A percentile compares a stretch with the other conserved stretches of the same genome.
These are phyloP conservation scores for Saccharum officinarum DNA, from an alignment of 176 grass and related monocot genomes.

Conservation along the genomic window DNA sequence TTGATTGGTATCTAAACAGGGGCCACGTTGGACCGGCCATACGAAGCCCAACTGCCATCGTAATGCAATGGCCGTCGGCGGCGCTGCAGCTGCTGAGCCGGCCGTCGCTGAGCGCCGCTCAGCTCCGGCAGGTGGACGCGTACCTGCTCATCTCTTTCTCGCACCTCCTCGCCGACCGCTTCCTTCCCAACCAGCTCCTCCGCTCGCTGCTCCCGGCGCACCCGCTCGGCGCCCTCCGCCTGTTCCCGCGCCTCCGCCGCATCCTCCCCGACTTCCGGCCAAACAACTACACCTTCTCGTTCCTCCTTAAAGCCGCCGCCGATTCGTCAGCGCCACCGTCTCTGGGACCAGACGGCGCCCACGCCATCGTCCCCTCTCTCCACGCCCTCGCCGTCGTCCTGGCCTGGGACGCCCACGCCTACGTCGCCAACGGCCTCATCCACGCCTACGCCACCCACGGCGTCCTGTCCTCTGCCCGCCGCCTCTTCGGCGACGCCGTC, in stretches of 20 bases:
- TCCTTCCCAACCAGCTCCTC: slow-evolving; percentile 47
- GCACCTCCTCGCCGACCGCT: slow-evolving; percentile 35
- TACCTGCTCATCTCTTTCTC: slow-evolving; percentile 36
- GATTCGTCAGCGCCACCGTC: neutral
- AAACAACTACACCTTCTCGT: slow-evolving; percentile 60
- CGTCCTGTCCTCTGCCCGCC: slow-evolving; percentile 28
- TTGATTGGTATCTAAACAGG: no score
- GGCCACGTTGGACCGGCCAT: no score
- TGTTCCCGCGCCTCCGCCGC: slow-evolving; percentile 48
- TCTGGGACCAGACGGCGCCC: slow-evolving; percentile 18
- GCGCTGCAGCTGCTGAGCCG: slow-evolving; percentile 31
- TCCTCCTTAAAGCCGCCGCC: slow-evolving; percentile 42
- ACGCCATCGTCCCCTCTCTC: slow-evolving; percentile 18
- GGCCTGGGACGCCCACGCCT: slow-evolving; percentile 44
- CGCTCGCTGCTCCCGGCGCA: slow-evolving; percentile 26
- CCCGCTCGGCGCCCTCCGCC: slow-evolving; percentile 16
- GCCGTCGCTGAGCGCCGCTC: slow-evolving; percentile 26
- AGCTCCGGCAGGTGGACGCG: slow-evolving; percentile 51
- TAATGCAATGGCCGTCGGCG: neutral
- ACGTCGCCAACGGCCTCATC: slow-evolving; percentile 65
- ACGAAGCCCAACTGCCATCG: neutral
- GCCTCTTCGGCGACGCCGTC: slow-evolving; percentile 27
- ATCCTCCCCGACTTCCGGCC: slow-evolving; percentile 36
- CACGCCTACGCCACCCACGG: slow-evolving; percentile 58
- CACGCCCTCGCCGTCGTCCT: no score